These are phyloP conservation scores for Claviceps digitariae DNA, from an alignment of 2,329 filamentous ascomycete genomes.

Conservation along the genomic window DNA sequence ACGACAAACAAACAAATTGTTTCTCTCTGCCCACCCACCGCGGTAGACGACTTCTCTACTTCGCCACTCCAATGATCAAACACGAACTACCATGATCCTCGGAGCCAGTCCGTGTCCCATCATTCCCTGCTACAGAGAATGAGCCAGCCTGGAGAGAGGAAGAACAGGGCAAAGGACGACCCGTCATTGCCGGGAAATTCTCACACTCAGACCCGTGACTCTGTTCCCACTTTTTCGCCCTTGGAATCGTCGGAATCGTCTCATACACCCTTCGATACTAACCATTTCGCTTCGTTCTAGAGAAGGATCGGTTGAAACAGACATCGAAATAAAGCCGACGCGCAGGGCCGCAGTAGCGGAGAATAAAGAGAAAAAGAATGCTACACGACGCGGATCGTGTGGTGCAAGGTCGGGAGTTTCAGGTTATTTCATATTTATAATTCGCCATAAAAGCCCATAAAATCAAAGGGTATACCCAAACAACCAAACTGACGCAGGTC, in stretches of 20 bases:
- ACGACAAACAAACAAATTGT: too few species aligned
- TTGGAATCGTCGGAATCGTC: too few species aligned
- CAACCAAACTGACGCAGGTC: constrained; percentile 4
- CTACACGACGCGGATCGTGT: background rate
- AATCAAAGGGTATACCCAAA: constrained; percentile 16
- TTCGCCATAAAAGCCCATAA: constrained; percentile 3
- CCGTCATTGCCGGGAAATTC: too few species aligned
- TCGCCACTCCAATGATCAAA: background rate
- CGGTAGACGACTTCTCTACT: too few species aligned
- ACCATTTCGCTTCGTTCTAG: background rate
- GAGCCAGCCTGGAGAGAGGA: background rate
- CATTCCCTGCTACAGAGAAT: background rate
- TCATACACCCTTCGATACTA: background rate
- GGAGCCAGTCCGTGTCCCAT: background rate
- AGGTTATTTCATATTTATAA: background rate
- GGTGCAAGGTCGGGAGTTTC: background rate
- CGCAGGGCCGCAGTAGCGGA: background rate
- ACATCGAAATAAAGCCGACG: background rate
- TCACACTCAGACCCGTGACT: too few species aligned
- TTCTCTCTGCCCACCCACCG: too few species aligned
- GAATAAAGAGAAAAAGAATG: background rate
- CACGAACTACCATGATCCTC: background rate
- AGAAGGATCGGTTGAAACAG: background rate
- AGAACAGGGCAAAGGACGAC: too few species aligned
- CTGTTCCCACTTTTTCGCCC: background rate